Evolutionary conservation across 2,329 filamentous ascomycete genomes (phyloP).

Genomic region (Colletotrichum melonis): DNA sequence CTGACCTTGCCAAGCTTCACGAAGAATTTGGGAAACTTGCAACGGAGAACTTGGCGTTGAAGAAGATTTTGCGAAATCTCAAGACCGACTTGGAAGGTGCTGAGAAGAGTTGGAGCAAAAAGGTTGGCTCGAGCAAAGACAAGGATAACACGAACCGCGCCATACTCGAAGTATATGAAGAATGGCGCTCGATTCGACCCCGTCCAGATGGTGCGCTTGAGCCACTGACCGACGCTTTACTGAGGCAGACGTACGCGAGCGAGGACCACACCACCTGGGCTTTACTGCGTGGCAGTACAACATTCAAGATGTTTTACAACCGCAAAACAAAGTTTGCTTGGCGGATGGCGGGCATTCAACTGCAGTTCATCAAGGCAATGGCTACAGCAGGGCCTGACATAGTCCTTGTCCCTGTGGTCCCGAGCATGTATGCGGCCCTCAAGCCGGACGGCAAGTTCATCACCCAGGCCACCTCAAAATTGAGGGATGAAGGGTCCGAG

Average conservation of each 20-base stretch:
- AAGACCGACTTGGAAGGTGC: slow-evolving; percentile 46
- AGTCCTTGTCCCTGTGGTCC: slow-evolving; percentile 46
- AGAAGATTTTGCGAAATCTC: slow-evolving; percentile 47
- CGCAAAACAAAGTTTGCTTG: slow-evolving; percentile 51
- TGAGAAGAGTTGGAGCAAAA: slow-evolving; percentile 45
- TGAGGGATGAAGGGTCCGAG: slow-evolving; percentile 24
- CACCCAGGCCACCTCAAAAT: slow-evolving; percentile 36
- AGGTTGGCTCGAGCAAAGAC: background rate
- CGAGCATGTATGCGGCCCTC: slow-evolving; percentile 48
- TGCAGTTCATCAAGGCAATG: slow-evolving; percentile 59
- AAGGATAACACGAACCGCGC: slow-evolving; percentile 40
- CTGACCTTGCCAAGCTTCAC: slow-evolving; percentile 48
- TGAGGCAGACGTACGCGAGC: slow-evolving; percentile 44
- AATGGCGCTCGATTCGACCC: slow-evolving; percentile 56
- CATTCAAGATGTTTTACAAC: slow-evolving; percentile 54
- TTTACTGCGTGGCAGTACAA: slow-evolving; percentile 61
- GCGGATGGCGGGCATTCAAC: slow-evolving; percentile 60
- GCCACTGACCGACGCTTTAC: slow-evolving; percentile 39
- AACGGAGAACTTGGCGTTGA: slow-evolving; percentile 42
- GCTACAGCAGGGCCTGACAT: slow-evolving; percentile 34
- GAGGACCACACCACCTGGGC: slow-evolving; percentile 50
- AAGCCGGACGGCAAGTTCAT: slow-evolving; percentile 48
- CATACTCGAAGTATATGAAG: slow-evolving; percentile 50
- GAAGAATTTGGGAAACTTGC: slow-evolving; percentile 48
- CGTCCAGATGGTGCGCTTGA: background rate